phyloP scores from a whole-genome alignment of 2,329 filamentous ascomycete genomes.

The Fusarium sp. region DNA sequence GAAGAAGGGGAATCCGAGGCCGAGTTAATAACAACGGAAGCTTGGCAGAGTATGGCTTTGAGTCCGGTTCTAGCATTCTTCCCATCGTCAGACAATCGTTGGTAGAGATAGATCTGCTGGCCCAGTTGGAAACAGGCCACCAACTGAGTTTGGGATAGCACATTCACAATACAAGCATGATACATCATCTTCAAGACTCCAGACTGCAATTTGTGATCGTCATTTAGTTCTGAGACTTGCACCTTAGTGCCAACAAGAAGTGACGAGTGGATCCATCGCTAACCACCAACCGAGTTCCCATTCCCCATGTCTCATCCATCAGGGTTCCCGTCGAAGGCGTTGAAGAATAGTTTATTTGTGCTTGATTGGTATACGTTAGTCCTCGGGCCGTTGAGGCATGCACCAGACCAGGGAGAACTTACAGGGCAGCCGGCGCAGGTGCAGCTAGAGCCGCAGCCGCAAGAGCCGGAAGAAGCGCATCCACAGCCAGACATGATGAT shows the following conservation, averaged over 20 bases:
- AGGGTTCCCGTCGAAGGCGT: slow-evolving; percentile 37
- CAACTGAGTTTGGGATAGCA: neutral
- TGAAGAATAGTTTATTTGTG: slow-evolving; percentile 39
- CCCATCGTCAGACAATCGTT: slow-evolving; percentile 17
- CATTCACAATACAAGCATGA: neutral
- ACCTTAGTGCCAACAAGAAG: slow-evolving; percentile 1
- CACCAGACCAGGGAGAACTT: slow-evolving; percentile 40
- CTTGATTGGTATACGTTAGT: slow-evolving; percentile 40
- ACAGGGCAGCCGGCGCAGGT: slow-evolving; percentile 56
- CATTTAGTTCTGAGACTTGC: slow-evolving; percentile 5
- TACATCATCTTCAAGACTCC: neutral
- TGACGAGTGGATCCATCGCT: slow-evolving; percentile 39
- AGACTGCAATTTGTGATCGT: slow-evolving; percentile 11
- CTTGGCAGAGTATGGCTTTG: slow-evolving; percentile 24
- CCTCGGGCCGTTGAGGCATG: neutral
- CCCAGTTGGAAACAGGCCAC: neutral
- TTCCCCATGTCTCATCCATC: slow-evolving; percentile 26
- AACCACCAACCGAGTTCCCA: slow-evolving; percentile 5
- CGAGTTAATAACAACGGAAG: neutral
- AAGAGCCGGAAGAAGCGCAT: slow-evolving; percentile 53
- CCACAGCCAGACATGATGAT: slow-evolving; percentile 55
- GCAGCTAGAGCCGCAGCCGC: slow-evolving; percentile 54
- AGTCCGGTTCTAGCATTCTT: slow-evolving; percentile 49
- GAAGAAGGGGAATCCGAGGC: neutral
- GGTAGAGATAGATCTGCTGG: neutral